A percentile compares a stretch with the other conserved stretches of the same genome.
Evolutionary conservation across 2,329 filamentous ascomycete species (phyloP).

Genomic region (Moelleriella libera): DNA sequence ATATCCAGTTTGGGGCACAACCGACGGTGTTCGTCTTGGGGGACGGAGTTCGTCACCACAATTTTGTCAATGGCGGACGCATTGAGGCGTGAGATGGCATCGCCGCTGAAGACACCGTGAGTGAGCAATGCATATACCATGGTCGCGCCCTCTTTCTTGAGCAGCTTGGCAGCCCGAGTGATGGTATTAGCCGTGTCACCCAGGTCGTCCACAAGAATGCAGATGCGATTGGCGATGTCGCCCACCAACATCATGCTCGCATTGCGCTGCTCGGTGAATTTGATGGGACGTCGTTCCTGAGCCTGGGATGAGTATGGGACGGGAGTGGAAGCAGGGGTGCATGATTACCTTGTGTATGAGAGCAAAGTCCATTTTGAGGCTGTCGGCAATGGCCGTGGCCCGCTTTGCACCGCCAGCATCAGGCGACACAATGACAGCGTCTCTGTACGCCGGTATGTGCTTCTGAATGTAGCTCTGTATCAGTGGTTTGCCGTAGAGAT

Average conservation of each 20-base stretch:
- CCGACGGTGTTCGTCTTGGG: slow-evolving; percentile 67
- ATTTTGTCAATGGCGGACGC: slow-evolving; percentile 87
- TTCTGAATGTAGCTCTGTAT: slow-evolving; percentile 60
- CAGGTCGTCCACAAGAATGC: slow-evolving; percentile 88
- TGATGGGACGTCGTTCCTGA: slow-evolving; percentile 77
- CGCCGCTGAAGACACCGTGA: slow-evolving; percentile 87
- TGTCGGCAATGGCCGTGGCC: slow-evolving; percentile 88
- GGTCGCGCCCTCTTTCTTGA: slow-evolving; percentile 90
- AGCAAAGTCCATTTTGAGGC: slow-evolving; percentile 86
- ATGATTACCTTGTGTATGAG: slow-evolving; percentile 77
- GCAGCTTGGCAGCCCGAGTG: slow-evolving; percentile 86
- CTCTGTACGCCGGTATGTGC: slow-evolving; percentile 70
- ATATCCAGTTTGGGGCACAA: slow-evolving; percentile 82
- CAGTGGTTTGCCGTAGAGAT: slow-evolving; percentile 75
- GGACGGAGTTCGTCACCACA: slow-evolving; percentile 88
- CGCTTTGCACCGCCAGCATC: slow-evolving; percentile 95
- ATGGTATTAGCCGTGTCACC: slow-evolving; percentile 96
- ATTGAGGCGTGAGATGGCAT: slow-evolving; percentile 89
- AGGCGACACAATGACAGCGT: slow-evolving; percentile 86
- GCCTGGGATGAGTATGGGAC: slow-evolving; percentile 18
- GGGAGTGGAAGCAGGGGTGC: slow-evolving; percentile 2
- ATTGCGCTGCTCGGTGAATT: slow-evolving; percentile 78
- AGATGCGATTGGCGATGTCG: slow-evolving; percentile 64
- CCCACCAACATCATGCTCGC: slow-evolving; percentile 94
- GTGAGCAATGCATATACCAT: slow-evolving; percentile 86